Evolutionary conservation across 495 filamentous ascomycete genomes (phyloP).

Genomic region (Hypoxylon subgilvum): DNA sequence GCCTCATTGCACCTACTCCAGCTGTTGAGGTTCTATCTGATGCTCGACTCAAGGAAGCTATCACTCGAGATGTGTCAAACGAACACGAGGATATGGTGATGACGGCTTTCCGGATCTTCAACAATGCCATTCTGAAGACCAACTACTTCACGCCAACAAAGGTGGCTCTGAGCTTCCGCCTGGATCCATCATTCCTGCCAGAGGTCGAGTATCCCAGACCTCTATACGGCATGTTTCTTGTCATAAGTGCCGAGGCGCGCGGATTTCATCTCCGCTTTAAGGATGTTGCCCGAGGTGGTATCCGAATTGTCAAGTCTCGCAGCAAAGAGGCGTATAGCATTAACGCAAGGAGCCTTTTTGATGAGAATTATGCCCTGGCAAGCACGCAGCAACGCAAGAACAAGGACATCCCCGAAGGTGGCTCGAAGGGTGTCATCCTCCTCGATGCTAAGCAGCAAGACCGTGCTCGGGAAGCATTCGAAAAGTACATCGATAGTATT

Average conservation of each 20-base stretch:
- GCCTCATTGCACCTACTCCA: constrained; percentile 69
- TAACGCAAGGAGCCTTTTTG: constrained; percentile 93
- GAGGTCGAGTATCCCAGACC: constrained; percentile 90
- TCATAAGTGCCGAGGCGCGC: constrained; percentile 94
- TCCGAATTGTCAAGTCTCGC: constrained; percentile 96
- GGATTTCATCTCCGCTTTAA: constrained; percentile 98
- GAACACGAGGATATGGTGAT: constrained; percentile 99
- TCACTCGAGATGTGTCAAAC: constrained; percentile 80
- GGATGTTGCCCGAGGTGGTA: constrained; percentile 95
- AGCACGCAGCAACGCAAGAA: constrained; percentile 99
- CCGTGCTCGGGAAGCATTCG: constrained; percentile 87
- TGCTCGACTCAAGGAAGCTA: constrained; percentile 75
- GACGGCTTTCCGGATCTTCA: constrained; percentile 95
- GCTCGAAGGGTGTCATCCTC: constrained; percentile 96
- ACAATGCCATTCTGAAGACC: constrained; percentile 87
- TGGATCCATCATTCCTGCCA: constrained; percentile 88
- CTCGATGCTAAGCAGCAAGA: constrained; percentile 93
- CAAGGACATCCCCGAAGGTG: constrained; percentile 99
- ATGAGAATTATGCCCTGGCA: constrained; percentile 97
- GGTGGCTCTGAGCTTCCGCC: constrained; percentile 94
- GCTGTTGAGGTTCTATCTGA: constrained; percentile 81
- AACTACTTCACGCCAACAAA: constrained; percentile 99
- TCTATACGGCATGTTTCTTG: constrained; percentile 96
- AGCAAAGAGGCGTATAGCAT: constrained; percentile 94
- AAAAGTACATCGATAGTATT: constrained; percentile 99